Percentiles rank a stretch among this genome's conserved stretches.
These are phyloP conservation scores for Thelonectria rubi DNA, from an alignment of 2,329 filamentous ascomycete genomes.

Conservation along the genomic window DNA sequence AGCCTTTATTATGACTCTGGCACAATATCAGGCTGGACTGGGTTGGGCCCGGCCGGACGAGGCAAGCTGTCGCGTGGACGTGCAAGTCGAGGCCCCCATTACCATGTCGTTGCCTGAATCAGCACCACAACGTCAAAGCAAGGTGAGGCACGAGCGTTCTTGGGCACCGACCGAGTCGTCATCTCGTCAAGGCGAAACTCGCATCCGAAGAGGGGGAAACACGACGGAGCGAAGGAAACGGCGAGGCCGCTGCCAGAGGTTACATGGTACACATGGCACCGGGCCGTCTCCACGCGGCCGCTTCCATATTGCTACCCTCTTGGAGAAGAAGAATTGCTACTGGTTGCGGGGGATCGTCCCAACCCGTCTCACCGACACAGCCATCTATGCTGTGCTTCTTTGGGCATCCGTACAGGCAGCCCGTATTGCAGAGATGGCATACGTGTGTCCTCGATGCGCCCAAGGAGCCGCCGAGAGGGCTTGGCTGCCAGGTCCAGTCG, in stretches of 20 bases:
- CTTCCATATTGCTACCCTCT: background rate
- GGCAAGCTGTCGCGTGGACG: conserved; percentile 9
- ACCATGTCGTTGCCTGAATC: background rate
- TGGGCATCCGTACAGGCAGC: conserved; percentile 2
- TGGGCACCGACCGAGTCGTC: background rate
- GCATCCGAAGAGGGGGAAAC: background rate
- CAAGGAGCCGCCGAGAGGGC: background rate
- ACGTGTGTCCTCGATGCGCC: background rate
- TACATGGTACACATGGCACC: background rate
- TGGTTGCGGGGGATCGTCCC: background rate
- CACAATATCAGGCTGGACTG: background rate
- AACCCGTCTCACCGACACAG: conserved; percentile 7
- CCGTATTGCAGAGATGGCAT: background rate
- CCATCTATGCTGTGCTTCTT: conserved; percentile 1
- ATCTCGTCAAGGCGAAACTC: background rate
- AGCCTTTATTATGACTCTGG: background rate
- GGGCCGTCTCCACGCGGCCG: background rate
- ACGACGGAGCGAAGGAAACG: background rate
- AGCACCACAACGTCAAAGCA: conserved; percentile 1
- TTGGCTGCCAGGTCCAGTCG: background rate
- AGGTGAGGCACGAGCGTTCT: conserved; percentile 3
- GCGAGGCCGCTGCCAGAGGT: background rate
- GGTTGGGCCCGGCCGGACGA: background rate
- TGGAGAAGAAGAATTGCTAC: background rate
- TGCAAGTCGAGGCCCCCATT: conserved; percentile 5